Evolutionary conservation across 345 rosid species (phyloP).

Genomic region (Nephelium lappaceum): DNA sequence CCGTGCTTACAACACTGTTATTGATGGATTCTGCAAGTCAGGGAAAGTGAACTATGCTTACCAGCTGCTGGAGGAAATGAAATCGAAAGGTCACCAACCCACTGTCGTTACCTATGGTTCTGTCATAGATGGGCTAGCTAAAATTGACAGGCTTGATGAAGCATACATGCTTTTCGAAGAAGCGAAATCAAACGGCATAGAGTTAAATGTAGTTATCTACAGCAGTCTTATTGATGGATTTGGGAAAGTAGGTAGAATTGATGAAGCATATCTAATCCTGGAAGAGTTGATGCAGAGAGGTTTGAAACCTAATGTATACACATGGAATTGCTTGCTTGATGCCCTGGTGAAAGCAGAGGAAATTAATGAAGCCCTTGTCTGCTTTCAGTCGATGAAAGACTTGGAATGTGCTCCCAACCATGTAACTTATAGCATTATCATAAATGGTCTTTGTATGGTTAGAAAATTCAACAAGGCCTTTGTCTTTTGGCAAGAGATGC

Average conservation of each 20-base stretch:
- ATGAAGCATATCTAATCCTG: slow-evolving; percentile 92
- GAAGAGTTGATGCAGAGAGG: slow-evolving; percentile 97
- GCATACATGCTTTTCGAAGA: slow-evolving; percentile 98
- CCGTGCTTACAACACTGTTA: slow-evolving; percentile 78
- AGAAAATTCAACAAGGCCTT: slow-evolving; percentile 95
- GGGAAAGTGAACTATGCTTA: slow-evolving; percentile 90
- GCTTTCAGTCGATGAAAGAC: slow-evolving; percentile 87
- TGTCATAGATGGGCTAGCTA: slow-evolving; percentile 81
- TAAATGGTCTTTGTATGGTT: slow-evolving; percentile 83
- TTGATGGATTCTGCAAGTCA: slow-evolving; percentile 93
- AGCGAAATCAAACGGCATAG: slow-evolving; percentile 77
- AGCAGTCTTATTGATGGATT: slow-evolving; percentile 94
- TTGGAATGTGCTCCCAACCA: slow-evolving; percentile 69
- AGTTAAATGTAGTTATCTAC: slow-evolving; percentile 74
- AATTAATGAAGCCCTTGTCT: slow-evolving; percentile 78
- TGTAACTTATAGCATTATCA: slow-evolving; percentile 73
- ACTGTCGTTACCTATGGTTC: slow-evolving; percentile 95
- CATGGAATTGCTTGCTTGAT: slow-evolving; percentile 97
- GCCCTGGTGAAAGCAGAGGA: slow-evolving; percentile 91
- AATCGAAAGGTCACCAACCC: slow-evolving; percentile 71
- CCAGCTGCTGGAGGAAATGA: slow-evolving; percentile 97
- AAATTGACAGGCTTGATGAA: slow-evolving; percentile 95
- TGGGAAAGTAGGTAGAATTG: slow-evolving; percentile 94
- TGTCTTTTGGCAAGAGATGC: slow-evolving; percentile 99
- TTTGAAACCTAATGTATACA: slow-evolving; percentile 72